phyloP scores from a whole-genome alignment of 1,284 basidiomycete genomes.

The Naganishia albida region DNA sequence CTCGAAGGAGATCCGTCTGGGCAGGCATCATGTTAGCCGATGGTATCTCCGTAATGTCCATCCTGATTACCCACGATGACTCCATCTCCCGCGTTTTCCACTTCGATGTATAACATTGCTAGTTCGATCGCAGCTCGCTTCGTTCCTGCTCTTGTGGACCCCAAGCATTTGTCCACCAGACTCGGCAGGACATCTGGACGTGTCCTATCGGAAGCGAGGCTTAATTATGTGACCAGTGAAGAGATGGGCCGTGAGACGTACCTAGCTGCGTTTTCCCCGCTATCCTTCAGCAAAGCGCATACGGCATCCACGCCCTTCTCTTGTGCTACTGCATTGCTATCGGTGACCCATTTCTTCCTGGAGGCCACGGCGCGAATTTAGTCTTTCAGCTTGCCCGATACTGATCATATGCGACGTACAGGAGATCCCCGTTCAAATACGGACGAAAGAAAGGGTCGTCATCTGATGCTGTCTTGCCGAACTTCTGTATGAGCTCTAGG shows the following conservation, averaged over 20 bases:
- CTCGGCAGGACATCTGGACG: conserved; percentile 80
- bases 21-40: conserved; percentile 10
- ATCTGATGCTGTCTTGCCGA: conserved; percentile 85
- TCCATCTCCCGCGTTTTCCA: conserved; percentile 84
- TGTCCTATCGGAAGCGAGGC: conserved; percentile 55
- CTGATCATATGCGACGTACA: conserved; percentile 37
- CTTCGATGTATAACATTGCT: conserved; percentile 85
- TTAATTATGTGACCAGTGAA: conserved; percentile 3
- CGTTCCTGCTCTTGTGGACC: conserved; percentile 87
- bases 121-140: conserved; percentile 85
- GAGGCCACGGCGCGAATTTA: not conserved
- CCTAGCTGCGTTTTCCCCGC: conserved; percentile 79
- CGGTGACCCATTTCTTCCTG: conserved; percentile 83
- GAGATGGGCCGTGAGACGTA: conserved; percentile 36
- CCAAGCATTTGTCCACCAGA: conserved; percentile 93
- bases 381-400: not conserved
- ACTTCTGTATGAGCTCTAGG: conserved; percentile 80
- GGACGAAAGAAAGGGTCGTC: conserved; percentile 91
- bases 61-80: conserved; percentile 71
- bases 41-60: not conserved
- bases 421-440: conserved; percentile 60
- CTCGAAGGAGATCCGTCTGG: conserved; percentile 79
- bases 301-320: conserved; percentile 93
- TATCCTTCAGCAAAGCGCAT: conserved; percentile 81
- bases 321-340: conserved; percentile 95